Evolutionary conservation across 1,284 basidiomycete genomes (phyloP), one percentile per base, ranked within the genome.

Genomic region (Tylopilus sp.): DNA sequence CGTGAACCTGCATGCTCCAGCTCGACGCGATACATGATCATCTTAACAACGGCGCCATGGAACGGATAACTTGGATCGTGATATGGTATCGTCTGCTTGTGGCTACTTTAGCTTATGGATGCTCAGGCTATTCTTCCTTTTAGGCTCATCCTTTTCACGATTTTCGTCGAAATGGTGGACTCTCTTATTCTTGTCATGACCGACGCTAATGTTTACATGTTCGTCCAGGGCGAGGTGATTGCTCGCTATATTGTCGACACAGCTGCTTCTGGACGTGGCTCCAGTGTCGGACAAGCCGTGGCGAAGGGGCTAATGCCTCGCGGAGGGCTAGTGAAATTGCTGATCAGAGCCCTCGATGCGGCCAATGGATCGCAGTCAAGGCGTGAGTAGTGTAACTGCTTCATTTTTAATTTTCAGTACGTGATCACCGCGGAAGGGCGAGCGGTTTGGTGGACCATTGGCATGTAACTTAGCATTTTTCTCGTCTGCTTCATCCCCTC

Each of bases 11-110:
- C 5, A 23, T 26, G 12, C 10, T 51, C n/a, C 46, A 92, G 90
- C 77, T 95, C 46, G 89, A 91, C 56, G 90, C 91, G 46, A 96
- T 97, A 55, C 95, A 97, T 63, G 92, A 96, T 59, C 92, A 97
- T 64, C 71, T 97, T 45, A 95, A 94, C 62, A 90, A 89, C 59
- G 84, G 81, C 41, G 92, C 91, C 9, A 96, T 95, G 88, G 84
- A 92, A 59, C 75, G 90, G n/a, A 91, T 95, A 59, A 94, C 92
- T 4, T 93, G 91, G 91, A 92, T 96, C 57, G 84, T 97, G 55
- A 97, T 97, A 59, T 95, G 92, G 88, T 87, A 62, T 52, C 23
- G 43, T 46, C 29, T 44, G 15, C 15, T n/a, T 13, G n/a, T 21
- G 16, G 48, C 21, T 34, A 30, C 19, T 15, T 28, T 31, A 26